Percentiles rank a stretch among this genome's conserved stretches.
phyloP scores from a whole-genome alignment of 2,329 filamentous ascomycete species.

The Microdochium nivale region DNA sequence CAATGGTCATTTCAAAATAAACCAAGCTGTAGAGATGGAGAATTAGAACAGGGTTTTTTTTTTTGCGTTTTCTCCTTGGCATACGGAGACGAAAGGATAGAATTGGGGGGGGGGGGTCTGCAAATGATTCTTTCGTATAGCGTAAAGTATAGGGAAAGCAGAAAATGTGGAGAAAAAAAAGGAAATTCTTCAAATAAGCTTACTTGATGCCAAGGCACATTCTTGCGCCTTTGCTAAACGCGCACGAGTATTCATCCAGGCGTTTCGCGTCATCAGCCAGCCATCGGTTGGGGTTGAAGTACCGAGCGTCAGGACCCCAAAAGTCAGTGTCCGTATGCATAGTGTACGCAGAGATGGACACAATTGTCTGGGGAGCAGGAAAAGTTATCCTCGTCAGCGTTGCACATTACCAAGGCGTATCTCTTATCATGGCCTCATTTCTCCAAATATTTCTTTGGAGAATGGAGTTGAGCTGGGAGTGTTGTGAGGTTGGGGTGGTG shows the following conservation, averaged over 20 bases:
- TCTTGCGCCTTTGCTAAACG: neutral
- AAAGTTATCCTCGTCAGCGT: neutral
- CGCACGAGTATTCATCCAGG: neutral
- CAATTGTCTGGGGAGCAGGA: neutral
- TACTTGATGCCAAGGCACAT: neutral
- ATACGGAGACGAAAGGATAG: neutral
- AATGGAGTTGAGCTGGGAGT: neutral
- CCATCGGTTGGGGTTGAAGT: neutral
- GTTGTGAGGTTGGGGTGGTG: neutral
- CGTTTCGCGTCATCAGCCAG: neutral
- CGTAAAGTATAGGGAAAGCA: neutral
- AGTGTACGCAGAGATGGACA: neutral
- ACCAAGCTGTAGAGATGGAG: neutral
- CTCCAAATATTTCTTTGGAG: neutral
- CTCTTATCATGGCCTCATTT: neutral
- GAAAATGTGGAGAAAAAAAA: neutral
- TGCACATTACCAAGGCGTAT: neutral
- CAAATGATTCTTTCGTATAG: neutral
- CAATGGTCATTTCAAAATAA: neutral
- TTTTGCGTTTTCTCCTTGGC: neutral
- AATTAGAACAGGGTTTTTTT: neutral
- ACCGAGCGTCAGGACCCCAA: neutral
- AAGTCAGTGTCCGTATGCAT: neutral
- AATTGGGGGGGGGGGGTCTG: neutral
- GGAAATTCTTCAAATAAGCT: neutral